Conservation (phyloP, 257 asterid genomes). For the Gardenia jasminoides region DNA sequence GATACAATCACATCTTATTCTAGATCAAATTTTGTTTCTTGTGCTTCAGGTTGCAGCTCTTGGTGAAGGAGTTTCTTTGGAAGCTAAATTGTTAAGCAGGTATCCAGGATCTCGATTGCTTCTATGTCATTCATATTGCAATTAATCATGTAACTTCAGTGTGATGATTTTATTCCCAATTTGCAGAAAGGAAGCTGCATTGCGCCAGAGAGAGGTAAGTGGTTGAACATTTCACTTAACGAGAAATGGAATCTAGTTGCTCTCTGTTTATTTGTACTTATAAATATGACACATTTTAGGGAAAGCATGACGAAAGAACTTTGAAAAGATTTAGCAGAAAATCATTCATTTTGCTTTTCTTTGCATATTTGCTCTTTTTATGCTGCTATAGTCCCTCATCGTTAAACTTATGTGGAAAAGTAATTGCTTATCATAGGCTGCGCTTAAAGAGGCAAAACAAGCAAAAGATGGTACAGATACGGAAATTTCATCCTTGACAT, state of each 20-base stretch:
- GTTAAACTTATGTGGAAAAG: neutral
- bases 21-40: slow-evolving; percentile 6
- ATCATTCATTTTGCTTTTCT: neutral
- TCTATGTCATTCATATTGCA: slow-evolving; percentile 24
- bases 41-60: slow-evolving; percentile 84
- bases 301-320: neutral
- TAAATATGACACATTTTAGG: neutral
- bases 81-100: slow-evolving; percentile 96
- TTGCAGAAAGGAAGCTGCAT: slow-evolving; percentile 90
- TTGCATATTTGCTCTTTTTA: neutral
- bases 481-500: slow-evolving; percentile 61
- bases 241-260: slow-evolving; percentile 21
- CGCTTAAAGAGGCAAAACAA: slow-evolving; percentile 86
- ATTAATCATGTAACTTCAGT: slow-evolving; percentile 20
- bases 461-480: slow-evolving; percentile 65
- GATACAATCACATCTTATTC: neutral
- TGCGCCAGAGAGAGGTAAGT: slow-evolving; percentile 93
- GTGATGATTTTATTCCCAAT: slow-evolving; percentile 26
- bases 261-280: slow-evolving; percentile 3
- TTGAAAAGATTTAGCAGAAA: neutral
- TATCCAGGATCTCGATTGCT: slow-evolving; percentile 18
- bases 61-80: slow-evolving; percentile 95
- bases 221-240: slow-evolving; percentile 6
- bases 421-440: slow-evolving; percentile 52
- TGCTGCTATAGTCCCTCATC: neutral